These are phyloP conservation scores for Teunomyces funiuensis DNA, from an alignment of 805 yeast genomes.

Conservation along the genomic window DNA sequence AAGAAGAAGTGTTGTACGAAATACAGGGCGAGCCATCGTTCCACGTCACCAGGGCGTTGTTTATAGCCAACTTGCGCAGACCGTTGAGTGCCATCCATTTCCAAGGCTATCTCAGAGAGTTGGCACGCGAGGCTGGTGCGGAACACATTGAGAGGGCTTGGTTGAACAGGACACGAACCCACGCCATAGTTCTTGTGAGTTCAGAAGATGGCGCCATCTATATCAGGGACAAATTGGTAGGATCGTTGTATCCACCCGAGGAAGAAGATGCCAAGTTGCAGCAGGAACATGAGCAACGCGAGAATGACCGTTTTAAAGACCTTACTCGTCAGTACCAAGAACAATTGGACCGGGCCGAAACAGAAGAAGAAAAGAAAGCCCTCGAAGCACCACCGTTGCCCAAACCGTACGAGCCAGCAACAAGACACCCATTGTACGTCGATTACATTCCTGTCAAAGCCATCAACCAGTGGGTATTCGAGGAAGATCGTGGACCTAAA, in stretches of 20 bases:
- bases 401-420: constrained; percentile 12
- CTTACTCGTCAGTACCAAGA: constrained; percentile 12
- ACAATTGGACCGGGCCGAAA: constrained; percentile 16
- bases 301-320: constrained; percentile 19
- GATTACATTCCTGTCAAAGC: constrained; percentile 49
- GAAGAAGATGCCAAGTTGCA: constrained; percentile 22
- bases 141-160: constrained; percentile 43
- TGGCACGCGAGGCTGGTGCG: constrained; percentile 22
- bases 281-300: constrained; percentile 16
- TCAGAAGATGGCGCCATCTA: constrained; percentile 40
- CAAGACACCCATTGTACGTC: constrained; percentile 31
- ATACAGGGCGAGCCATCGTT: constrained; percentile 30
- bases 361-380: constrained; percentile 10
- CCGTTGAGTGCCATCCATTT: constrained; percentile 40
- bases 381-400: constrained; percentile 18
- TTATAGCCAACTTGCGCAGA: constrained; percentile 43
- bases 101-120: constrained; percentile 32
- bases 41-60: constrained; percentile 42
- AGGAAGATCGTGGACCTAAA: constrained; percentile 44
- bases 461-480: constrained; percentile 45
- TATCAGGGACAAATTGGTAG: constrained; percentile 35
- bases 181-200: constrained; percentile 41
- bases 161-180: constrained; percentile 42
- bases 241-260: constrained; percentile 31
- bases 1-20: constrained; percentile 35